A percentile compares a stretch with the other conserved stretches of the same genome.
These are phyloP conservation scores for Cryptococcus sp. DNA, from an alignment of 1,284 basidiomycete genomes.

Conservation along the genomic window DNA sequence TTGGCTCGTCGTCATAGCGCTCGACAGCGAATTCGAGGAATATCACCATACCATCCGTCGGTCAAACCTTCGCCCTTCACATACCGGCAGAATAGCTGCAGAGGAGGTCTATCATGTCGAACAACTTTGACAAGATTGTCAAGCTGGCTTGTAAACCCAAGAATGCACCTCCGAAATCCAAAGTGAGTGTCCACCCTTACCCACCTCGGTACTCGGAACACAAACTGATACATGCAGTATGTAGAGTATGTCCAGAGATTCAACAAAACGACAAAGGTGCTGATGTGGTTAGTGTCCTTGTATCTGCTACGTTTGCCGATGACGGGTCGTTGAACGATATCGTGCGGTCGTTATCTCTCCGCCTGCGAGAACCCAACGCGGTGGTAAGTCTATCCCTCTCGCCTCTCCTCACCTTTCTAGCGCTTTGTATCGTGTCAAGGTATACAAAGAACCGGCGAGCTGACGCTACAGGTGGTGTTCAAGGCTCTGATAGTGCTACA, in stretches of 20 bases:
- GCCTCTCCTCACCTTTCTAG: not conserved
- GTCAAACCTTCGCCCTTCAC: too few species aligned
- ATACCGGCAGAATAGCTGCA: too few species aligned
- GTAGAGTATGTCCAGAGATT: not conserved
- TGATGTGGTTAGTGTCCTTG: conserved; percentile 63
- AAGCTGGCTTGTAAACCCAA: conserved; percentile 93
- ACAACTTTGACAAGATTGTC: conserved; percentile 52
- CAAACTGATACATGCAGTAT: conserved; percentile 3
- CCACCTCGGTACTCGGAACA: too few species aligned
- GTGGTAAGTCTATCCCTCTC: conserved; percentile 56
- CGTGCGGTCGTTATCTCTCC: conserved; percentile 72
- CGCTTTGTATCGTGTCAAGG: not conserved
- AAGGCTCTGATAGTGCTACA: conserved; percentile 93
- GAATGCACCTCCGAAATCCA: conserved; percentile 83
- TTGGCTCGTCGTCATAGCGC: too few species aligned
- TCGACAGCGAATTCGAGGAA: too few species aligned
- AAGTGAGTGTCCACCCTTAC: conserved; percentile 53
- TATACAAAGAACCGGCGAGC: not conserved
- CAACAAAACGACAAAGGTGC: too few species aligned
- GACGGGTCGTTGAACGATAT: conserved; percentile 90
- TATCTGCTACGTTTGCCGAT: conserved; percentile 88
- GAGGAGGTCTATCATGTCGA: conserved; percentile 15
- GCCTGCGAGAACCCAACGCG: conserved; percentile 82
- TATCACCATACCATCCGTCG: too few species aligned
- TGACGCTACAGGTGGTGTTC: conserved; percentile 74